Conservation (phyloP, 2,329 filamentous ascomycete genomes). For the Fusarium xyrophilum region DNA sequence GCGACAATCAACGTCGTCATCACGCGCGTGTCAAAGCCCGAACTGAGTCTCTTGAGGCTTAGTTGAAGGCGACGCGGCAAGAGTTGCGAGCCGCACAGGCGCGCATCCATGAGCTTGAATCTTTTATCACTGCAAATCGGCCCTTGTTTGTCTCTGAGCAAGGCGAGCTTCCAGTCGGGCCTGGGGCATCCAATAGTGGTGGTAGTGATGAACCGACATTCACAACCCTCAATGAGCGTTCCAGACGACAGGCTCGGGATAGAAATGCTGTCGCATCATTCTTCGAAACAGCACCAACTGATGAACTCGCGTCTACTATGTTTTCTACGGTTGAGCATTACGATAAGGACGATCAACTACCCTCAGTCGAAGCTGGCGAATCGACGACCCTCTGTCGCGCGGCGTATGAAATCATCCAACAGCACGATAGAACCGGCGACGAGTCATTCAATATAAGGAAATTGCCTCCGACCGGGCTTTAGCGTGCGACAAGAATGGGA, state of each 20-base stretch:
- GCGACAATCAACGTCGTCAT: conserved; percentile 61
- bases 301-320: accelerated
- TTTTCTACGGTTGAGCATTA: background rate
- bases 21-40: conserved; percentile 52
- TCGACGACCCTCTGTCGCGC: conserved; percentile 14
- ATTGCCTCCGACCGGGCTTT: conserved; percentile 10
- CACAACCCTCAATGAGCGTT: background rate
- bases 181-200: accelerated
- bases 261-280: accelerated
- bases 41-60: conserved; percentile 43
- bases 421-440: conserved; percentile 2
- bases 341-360: background rate
- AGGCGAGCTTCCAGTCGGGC: background rate
- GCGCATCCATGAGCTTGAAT: background rate
- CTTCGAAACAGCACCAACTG: accelerated
- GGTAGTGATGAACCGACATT: background rate
- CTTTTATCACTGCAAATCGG: background rate
- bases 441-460: background rate
- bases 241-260: accelerated
- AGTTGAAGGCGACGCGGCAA: conserved; percentile 26
- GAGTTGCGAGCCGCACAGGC: background rate
- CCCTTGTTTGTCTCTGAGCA: background rate
- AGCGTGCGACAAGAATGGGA: background rate
- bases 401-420: conserved; percentile 13
- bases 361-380: background rate